A percentile compares a stretch with the other conserved stretches of the same genome.
These are phyloP conservation scores for Silene conica DNA, from an alignment of 148 eudicot genomes.

Conservation along the genomic window DNA sequence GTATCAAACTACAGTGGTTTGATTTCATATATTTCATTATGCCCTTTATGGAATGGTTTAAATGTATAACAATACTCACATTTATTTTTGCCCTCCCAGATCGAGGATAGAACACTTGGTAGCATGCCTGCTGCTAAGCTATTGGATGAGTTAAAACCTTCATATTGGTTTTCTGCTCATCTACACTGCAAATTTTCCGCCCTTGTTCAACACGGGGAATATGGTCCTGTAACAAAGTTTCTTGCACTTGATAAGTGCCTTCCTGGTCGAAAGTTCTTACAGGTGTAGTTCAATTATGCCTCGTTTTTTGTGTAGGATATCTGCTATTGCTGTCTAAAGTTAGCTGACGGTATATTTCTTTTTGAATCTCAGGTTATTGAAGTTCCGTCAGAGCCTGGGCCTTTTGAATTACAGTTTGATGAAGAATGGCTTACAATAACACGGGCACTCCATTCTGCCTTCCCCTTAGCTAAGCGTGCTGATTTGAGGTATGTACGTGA, in stretches of 20 bases:
- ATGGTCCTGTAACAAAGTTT: slow-evolving; percentile 73
- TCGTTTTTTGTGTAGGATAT: slow-evolving; percentile 9
- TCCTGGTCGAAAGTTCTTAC: slow-evolving; percentile 76
- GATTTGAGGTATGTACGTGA: slow-evolving; percentile 48
- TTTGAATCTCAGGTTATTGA: slow-evolving; percentile 54
- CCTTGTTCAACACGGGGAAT: slow-evolving; percentile 72
- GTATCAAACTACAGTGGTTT: not conserved
- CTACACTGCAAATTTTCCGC: slow-evolving; percentile 93
- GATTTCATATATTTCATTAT: not conserved
- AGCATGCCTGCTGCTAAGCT: slow-evolving; percentile 87
- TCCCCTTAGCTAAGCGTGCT: slow-evolving; percentile 55
- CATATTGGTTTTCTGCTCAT: slow-evolving; percentile 97
- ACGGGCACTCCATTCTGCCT: slow-evolving; percentile 44
- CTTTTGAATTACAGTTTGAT: slow-evolving; percentile 73
- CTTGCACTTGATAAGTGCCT: slow-evolving; percentile 99
- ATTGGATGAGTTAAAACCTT: slow-evolving; percentile 73
- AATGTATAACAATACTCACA: not conserved
- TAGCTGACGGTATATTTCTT: not conserved
- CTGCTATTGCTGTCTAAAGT: slow-evolving; percentile 10
- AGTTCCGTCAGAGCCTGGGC: slow-evolving; percentile 81
- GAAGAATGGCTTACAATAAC: slow-evolving; percentile 99
- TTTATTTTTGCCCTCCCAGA: slow-evolving; percentile 34
- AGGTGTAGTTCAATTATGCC: slow-evolving; percentile 41
- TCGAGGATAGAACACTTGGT: slow-evolving; percentile 69
- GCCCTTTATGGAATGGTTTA: not conserved